These are phyloP conservation scores for Handroanthus guayacan DNA, from an alignment of 257 asterid species.

Conservation along the genomic window DNA sequence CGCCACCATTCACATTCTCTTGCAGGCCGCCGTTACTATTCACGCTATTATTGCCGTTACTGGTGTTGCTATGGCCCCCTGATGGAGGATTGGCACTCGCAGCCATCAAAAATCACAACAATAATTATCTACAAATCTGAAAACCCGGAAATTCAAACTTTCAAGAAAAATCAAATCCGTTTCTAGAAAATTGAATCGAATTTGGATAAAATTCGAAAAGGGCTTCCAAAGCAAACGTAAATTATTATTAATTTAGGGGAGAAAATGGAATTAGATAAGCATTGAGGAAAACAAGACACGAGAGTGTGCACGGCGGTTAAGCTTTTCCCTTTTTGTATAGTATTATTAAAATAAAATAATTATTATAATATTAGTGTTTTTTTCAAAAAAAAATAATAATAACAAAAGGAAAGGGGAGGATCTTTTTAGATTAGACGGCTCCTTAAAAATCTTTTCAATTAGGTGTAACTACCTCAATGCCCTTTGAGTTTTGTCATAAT, in stretches of 20 bases:
- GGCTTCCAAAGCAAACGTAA: neutral
- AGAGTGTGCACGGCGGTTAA: slow-evolving; percentile 33
- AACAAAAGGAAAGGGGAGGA: neutral
- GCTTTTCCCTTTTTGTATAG: slow-evolving; percentile 15
- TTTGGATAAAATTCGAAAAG: slow-evolving; percentile 9
- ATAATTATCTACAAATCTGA: neutral
- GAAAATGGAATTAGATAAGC: slow-evolving; percentile 39
- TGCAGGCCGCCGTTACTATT: slow-evolving; percentile 42
- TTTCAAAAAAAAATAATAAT: no score
- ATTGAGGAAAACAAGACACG: slow-evolving; percentile 28
- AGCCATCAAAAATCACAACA: slow-evolving; percentile 57
- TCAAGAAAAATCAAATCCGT: slow-evolving; percentile 8
- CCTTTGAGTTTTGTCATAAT: no score
- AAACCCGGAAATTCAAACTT: slow-evolving; percentile 8
- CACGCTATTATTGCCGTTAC: slow-evolving; percentile 33
- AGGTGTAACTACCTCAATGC: no score
- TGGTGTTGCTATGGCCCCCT: slow-evolving; percentile 54
- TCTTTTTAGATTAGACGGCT: slow-evolving; percentile 21
- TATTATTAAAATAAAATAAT: no score
- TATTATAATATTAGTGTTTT: slow-evolving; percentile 1
- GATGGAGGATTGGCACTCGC: slow-evolving; percentile 86
- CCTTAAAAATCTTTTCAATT: slow-evolving; percentile 1
- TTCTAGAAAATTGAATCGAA: slow-evolving; percentile 18
- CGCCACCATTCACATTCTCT: slow-evolving; percentile 51
- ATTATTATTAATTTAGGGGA: neutral